Percentiles rank a stretch among this genome's conserved stretches.
These are phyloP conservation scores for Calonectria naviculata DNA, from an alignment of 2,329 filamentous ascomycete species.

Conservation along the genomic window DNA sequence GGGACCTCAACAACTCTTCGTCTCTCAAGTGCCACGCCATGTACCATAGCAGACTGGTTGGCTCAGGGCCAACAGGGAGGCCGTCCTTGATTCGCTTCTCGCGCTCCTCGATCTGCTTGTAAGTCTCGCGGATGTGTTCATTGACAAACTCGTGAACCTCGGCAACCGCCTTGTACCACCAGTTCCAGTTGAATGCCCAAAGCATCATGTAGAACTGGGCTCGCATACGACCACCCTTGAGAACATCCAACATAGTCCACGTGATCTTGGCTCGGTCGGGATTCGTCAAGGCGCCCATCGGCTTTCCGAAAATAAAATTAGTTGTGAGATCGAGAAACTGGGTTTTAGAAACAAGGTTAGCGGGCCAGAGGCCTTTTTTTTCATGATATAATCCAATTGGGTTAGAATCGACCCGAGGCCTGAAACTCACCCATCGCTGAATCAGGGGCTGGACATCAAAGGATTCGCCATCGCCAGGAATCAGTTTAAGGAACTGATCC, in stretches of 20 bases:
- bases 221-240: slow-evolving; percentile 25
- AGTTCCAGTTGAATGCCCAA: slow-evolving; percentile 33
- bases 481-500: slow-evolving; percentile 18
- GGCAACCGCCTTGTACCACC: slow-evolving; percentile 28
- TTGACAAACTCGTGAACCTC: slow-evolving; percentile 30
- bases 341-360: not conserved
- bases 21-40: slow-evolving; percentile 27
- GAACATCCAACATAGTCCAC: slow-evolving; percentile 30
- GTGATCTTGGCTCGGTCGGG: slow-evolving; percentile 26
- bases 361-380: not conserved
- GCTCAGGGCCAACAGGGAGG: slow-evolving; percentile 22
- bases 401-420: not conserved
- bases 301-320: slow-evolving; percentile 30
- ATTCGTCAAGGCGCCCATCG: slow-evolving; percentile 24
- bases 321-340: slow-evolving; percentile 32
- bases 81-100: slow-evolving; percentile 26
- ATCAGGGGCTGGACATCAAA: slow-evolving; percentile 29
- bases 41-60: slow-evolving; percentile 26
- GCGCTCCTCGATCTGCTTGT: slow-evolving; percentile 26
- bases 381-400: not conserved
- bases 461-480: slow-evolving; percentile 28
- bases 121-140: slow-evolving; percentile 24
- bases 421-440: slow-evolving; percentile 27
- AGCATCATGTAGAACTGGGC: slow-evolving; percentile 27
- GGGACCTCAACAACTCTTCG: slow-evolving; percentile 21